Percentiles rank a stretch among this genome's conserved stretches.
These are phyloP conservation scores for Cercospora janseana DNA, from an alignment of 2,329 filamentous ascomycete genomes.

Conservation along the genomic window DNA sequence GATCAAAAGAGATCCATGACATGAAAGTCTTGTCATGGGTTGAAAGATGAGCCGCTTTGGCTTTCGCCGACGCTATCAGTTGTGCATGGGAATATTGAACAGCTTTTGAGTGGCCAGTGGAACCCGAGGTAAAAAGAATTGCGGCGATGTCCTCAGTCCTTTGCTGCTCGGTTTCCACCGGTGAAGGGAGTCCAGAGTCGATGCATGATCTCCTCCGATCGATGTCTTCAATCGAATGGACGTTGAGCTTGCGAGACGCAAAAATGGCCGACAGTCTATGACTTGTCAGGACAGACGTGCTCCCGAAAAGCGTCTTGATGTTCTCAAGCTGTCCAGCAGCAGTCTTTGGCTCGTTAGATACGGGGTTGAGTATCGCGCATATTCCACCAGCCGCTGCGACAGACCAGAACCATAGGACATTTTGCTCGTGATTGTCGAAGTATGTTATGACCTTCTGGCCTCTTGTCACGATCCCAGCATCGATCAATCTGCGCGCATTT, in stretches of 20 bases:
- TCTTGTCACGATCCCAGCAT: constrained; percentile 21
- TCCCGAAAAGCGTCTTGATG: constrained; percentile 19
- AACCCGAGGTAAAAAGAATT: constrained; percentile 29
- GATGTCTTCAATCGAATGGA: constrained; percentile 17
- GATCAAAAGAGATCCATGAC: constrained; percentile 45
- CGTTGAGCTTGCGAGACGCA: constrained; percentile 17
- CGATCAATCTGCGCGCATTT: constrained; percentile 17
- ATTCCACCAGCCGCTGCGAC: constrained; percentile 35
- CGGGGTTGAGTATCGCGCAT: constrained; percentile 22
- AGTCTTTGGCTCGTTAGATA: constrained; percentile 28
- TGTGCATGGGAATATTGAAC: constrained; percentile 24
- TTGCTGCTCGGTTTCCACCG: neutral
- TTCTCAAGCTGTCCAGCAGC: constrained; percentile 27
- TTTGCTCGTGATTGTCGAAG: constrained; percentile 41
- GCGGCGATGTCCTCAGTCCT: constrained; percentile 16
- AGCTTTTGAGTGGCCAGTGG: constrained; percentile 28
- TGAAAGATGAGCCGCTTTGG: constrained; percentile 15
- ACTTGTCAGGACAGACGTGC: constrained; percentile 16
- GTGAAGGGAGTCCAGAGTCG: constrained; percentile 12
- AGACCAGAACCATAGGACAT: constrained; percentile 46
- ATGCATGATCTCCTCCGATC: constrained; percentile 9
- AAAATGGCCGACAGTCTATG: constrained; percentile 21
- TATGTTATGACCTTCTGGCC: constrained; percentile 31
- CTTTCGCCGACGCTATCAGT: constrained; percentile 21
- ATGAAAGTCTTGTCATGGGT: constrained; percentile 20